These are phyloP conservation scores for Fagopyrum esculentum DNA, from an alignment of 148 eudicot genomes.

Conservation along the genomic window DNA sequence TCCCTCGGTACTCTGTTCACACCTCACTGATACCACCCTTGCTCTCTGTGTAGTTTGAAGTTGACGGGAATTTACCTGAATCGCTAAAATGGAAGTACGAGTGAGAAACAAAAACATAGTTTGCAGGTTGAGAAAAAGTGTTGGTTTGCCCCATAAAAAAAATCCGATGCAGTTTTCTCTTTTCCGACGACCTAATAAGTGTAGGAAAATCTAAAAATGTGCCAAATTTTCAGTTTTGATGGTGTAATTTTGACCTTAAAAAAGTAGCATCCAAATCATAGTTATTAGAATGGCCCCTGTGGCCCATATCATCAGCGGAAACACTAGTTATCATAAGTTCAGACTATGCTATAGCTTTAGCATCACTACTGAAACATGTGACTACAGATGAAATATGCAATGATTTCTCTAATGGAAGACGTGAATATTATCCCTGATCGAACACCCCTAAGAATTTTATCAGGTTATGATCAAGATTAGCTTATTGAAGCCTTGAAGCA, in stretches of 20 bases:
- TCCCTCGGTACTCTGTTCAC: conserved; percentile 64
- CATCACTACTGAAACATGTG: neutral
- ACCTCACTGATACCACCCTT: conserved; percentile 43
- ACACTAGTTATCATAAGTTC: neutral
- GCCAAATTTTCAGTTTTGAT: conserved; percentile 1
- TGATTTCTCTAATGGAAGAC: neutral
- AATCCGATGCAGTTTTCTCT: neutral
- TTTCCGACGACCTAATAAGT: neutral
- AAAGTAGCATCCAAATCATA: neutral
- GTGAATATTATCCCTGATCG: neutral
- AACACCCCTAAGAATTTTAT: neutral
- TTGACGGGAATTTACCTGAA: conserved; percentile 28
- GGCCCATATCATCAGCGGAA: neutral
- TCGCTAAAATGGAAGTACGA: conserved; percentile 29
- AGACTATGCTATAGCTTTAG: neutral
- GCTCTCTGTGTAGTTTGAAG: conserved; percentile 29
- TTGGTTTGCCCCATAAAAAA: neutral
- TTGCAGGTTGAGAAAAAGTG: neutral
- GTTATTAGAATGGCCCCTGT: neutral
- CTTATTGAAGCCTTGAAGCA: neutral
- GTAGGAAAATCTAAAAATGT: neutral
- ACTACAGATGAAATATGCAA: neutral
- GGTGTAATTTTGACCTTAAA: neutral
- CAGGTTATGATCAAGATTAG: neutral
- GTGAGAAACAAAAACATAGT: neutral